phyloP scores from a whole-genome alignment of 2,329 filamentous ascomycete species.

The Beauveria scarabaeidicola region DNA sequence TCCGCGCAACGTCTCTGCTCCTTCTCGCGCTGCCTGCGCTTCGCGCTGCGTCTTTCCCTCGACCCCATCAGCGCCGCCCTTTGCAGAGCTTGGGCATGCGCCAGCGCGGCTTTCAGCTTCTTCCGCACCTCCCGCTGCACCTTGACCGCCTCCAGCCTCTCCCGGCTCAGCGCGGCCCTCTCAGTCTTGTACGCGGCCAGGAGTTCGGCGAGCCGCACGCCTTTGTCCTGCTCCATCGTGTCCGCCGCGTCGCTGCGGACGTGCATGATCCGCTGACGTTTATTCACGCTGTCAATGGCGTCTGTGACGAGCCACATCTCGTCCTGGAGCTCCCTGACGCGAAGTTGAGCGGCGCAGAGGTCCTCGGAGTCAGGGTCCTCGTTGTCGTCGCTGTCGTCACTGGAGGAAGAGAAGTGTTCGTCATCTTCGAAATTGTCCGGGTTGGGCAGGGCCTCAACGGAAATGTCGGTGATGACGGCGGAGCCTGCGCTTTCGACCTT shows the following conservation, averaged over 20 bases:
- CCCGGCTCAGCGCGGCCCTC: conserved; percentile 33
- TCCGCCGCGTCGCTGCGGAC: conserved; percentile 29
- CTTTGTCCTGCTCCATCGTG: conserved; percentile 19
- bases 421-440: conserved; percentile 45
- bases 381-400: conserved; percentile 21
- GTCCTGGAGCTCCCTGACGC: conserved; percentile 23
- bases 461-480: conserved; percentile 53
- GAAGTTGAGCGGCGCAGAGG: conserved; percentile 20
- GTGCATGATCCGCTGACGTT: conserved; percentile 34
- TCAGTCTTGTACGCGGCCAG: conserved; percentile 35
- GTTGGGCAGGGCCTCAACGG: conserved; percentile 49
- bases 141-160: conserved; percentile 27
- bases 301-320: conserved; percentile 15
- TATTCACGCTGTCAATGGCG: conserved; percentile 18
- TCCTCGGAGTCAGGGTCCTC: conserved; percentile 17
- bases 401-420: conserved; percentile 27
- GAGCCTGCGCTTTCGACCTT: conserved; percentile 49
- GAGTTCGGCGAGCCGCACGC: conserved; percentile 26
- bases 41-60: conserved; percentile 20
- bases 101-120: conserved; percentile 24
- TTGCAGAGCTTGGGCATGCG: background rate
- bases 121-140: conserved; percentile 25
- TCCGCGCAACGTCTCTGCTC: conserved; percentile 28
- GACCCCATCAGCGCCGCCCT: conserved; percentile 25
- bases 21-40: conserved; percentile 27